phyloP scores from a whole-genome alignment of 177 flowering plant species.

The Vitis hybrid region DNA sequence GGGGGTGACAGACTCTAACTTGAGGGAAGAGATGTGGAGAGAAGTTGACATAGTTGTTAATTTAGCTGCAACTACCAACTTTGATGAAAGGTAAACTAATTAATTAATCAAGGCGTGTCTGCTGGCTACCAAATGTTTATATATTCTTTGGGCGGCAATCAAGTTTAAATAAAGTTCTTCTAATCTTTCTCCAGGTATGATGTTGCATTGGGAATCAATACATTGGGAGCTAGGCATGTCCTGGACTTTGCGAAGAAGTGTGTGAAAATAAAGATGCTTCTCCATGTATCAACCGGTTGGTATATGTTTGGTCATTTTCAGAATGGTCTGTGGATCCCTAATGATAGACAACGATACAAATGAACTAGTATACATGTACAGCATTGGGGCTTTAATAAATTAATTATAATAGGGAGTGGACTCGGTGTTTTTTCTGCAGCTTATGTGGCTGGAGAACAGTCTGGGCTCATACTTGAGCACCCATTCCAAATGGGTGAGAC shows the following conservation, averaged over 20 bases:
- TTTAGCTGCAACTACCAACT: conserved; percentile 63
- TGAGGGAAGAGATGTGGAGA: conserved; percentile 37
- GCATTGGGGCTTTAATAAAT: not conserved
- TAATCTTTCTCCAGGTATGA: conserved; percentile 49
- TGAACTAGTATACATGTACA: no score
- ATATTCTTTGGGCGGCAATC: no score
- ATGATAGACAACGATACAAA: no score
- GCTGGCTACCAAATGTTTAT: not conserved
- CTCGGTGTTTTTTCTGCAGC: conserved; percentile 32
- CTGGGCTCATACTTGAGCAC: conserved; percentile 51
- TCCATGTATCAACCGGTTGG: conserved; percentile 76
- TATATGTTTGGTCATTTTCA: not conserved
- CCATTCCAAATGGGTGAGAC: conserved; percentile 53
- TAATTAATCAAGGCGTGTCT: not conserved
- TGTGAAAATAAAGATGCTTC: conserved; percentile 37
- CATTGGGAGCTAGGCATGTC: conserved; percentile 59
- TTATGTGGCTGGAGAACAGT: conserved; percentile 65
- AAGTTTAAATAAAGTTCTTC: not conserved
- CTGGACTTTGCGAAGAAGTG: conserved; percentile 63
- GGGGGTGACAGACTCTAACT: conserved; percentile 38
- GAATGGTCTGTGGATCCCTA: no score
- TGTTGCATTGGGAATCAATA: conserved; percentile 50
- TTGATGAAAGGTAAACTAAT: conserved; percentile 55
- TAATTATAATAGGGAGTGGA: not conserved
- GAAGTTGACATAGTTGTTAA: conserved; percentile 48